Evolutionary conservation across 2,329 filamentous ascomycete genomes (phyloP).

Genomic region (Phialophora chinensis): DNA sequence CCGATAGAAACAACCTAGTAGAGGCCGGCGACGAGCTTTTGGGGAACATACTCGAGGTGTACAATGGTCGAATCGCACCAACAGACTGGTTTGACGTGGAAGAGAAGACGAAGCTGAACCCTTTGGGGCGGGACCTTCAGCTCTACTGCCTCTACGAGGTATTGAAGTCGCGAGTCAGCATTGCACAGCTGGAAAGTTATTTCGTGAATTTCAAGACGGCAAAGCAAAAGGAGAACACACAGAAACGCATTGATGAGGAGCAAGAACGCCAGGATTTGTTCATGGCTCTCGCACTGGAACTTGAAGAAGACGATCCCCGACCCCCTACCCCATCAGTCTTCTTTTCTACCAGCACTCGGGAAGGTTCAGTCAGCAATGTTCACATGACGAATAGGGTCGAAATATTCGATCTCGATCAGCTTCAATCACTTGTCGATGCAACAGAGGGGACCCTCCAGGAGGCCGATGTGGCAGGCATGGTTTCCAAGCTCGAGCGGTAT

Average conservation of each 20-base stretch:
- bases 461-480: neutral
- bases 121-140: constrained; percentile 33
- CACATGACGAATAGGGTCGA: neutral
- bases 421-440: neutral
- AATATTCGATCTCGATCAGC: neutral
- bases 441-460: constrained; percentile 5
- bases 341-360: neutral
- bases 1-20: constrained; percentile 7
- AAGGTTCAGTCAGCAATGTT: neutral
- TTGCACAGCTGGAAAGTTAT: constrained; percentile 23
- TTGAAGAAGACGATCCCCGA: constrained; percentile 19
- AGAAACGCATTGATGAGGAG: constrained; percentile 33
- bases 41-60: constrained; percentile 15
- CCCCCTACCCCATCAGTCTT: neutral
- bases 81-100: constrained; percentile 29
- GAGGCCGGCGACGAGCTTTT: constrained; percentile 24
- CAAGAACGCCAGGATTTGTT: constrained; percentile 31
- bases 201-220: constrained; percentile 21
- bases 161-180: constrained; percentile 23
- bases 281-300: constrained; percentile 35
- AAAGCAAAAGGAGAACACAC: constrained; percentile 33
- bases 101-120: constrained; percentile 22
- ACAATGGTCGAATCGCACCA: constrained; percentile 16
- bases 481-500: constrained; percentile 2
- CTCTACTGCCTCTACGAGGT: constrained; percentile 35